phyloP scores from a whole-genome alignment of 2,329 filamentous ascomycete genomes.

The Graphilbum sp. region DNA sequence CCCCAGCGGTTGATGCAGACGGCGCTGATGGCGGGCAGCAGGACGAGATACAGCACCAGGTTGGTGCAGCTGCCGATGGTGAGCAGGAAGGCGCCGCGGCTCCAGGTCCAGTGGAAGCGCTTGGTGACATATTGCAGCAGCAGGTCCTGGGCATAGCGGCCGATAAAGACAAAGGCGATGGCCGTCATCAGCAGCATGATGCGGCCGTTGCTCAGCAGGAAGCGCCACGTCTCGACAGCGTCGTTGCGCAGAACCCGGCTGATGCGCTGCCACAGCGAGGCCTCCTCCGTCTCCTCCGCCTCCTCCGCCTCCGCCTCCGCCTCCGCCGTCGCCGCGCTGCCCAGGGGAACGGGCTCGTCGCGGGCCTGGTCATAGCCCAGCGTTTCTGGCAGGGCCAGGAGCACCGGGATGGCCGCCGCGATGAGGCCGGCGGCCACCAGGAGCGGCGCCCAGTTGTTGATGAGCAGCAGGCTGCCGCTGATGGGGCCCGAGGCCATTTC shows the following conservation, averaged over 20 bases:
- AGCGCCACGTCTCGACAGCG: conserved; percentile 18
- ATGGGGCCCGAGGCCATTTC: conserved; percentile 23
- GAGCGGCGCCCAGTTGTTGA: conserved; percentile 23
- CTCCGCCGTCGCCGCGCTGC: not conserved
- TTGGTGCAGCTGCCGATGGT: conserved; percentile 21
- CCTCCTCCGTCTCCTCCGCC: too few relatives aligned
- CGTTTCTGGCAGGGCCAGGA: conserved; percentile 26
- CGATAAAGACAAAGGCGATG: conserved; percentile 16
- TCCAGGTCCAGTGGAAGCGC: conserved; percentile 32
- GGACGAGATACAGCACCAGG: conserved; percentile 20
- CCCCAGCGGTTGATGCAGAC: conserved; percentile 16
- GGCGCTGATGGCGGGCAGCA: conserved; percentile 20
- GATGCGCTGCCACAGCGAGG: not conserved
- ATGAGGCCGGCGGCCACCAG: conserved; percentile 17
- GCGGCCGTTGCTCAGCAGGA: conserved; percentile 22
- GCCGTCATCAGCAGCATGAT: conserved; percentile 22
- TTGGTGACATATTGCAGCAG: conserved; percentile 36
- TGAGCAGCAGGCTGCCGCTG: conserved; percentile 22
- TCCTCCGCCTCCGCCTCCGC: too few relatives aligned
- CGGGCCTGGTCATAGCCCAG: conserved; percentile 14
- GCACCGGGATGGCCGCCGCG: conserved; percentile 11
- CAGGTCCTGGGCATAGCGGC: conserved; percentile 19
- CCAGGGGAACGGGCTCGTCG: not conserved
- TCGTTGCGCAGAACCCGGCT: conserved; percentile 3
- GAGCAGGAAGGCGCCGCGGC: conserved; percentile 23